Evolutionary conservation across 2,329 filamentous ascomycete genomes (phyloP), one percentile per base, ranked within the genome.

Genomic region (Penicillium concentricum): DNA sequence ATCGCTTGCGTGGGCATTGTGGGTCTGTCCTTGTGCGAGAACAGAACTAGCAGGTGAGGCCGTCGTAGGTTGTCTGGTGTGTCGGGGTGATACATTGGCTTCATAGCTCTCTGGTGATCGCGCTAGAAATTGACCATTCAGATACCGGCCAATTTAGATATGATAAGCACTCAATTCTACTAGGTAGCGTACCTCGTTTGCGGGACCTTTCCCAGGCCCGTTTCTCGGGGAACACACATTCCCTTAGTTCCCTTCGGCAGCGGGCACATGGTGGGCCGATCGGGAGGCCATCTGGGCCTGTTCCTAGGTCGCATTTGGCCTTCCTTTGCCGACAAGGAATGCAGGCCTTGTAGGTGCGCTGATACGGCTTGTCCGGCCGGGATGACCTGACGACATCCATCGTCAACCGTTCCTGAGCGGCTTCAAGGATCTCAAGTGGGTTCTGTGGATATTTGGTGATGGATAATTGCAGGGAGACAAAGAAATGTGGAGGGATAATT

Each of bases 321-420:
- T 82, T 82, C 51, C 79, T 74, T 62, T 80, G 77, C 49, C 80
- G 79, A 63, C 80, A 82, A 56, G 79, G 76, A 56, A 81, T 76
- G 66, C 80, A 82, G 22, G 80, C 80, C 68, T 82, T 82, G 76
- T 82, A 82, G 37, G 80, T 79, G 58, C 80, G 79, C 68, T 82
- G 78, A 66, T 79, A 81, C 50, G 66, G 64, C 49, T 69, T 69
- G 51, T 69, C 78, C 71, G 61, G 66, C 53, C 63, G 63, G 54
- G 61, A 51, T 60, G 64, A 58, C 47, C 64, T 64, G 47, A 61
- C 59, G 48, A 56, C 61, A 56, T 66, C 62, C 64, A 67, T 67
- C 43, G 22, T 65, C 54, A 65, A 58, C 55, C 57, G 60, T 45
- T 41, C 48, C 52, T 45, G 50, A n/a, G 53, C 58, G 60, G 55